Evolutionary conservation across 306 rosid species (phyloP).

Genomic region (Herpetospermum pedunculosum): DNA sequence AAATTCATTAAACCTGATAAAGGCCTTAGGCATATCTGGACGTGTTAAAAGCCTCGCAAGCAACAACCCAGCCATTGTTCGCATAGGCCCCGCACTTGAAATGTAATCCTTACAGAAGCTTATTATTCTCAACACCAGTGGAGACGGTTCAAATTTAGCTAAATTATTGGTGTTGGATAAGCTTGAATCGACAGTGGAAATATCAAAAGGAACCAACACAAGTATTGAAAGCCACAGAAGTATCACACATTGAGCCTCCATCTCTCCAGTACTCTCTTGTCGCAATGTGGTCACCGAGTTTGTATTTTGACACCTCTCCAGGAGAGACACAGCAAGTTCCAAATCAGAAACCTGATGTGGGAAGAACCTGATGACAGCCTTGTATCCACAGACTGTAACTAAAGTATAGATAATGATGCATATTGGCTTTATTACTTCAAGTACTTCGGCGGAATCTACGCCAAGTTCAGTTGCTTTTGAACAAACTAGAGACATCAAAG

Average conservation of each 20-base stretch:
- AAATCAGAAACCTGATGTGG: constrained; percentile 96
- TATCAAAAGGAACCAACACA: constrained; percentile 88
- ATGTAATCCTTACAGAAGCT: constrained; percentile 83
- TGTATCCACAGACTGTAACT: constrained; percentile 83
- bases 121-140: constrained; percentile 68
- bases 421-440: constrained; percentile 67
- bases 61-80: constrained; percentile 72
- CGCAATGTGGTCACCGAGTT: constrained; percentile 46
- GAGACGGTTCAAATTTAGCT: constrained; percentile 49
- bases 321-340: constrained; percentile 81
- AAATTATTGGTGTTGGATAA: constrained; percentile 36
- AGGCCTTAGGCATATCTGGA: constrained; percentile 92
- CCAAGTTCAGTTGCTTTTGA: constrained; percentile 58
- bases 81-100: constrained; percentile 81
- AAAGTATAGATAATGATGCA: constrained; percentile 62
- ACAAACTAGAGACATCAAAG: constrained; percentile 65
- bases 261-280: constrained; percentile 86
- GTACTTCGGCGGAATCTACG: constrained; percentile 39
- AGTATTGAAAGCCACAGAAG: constrained; percentile 89
- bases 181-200: constrained; percentile 77
- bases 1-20: constrained; percentile 36
- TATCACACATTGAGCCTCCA: constrained; percentile 87
- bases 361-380: constrained; percentile 74
- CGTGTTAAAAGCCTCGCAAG: constrained; percentile 86
- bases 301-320: constrained; percentile 57